Evolutionary conservation across 495 filamentous ascomycete species (phyloP).

Genomic region (Cercophora sp.): DNA sequence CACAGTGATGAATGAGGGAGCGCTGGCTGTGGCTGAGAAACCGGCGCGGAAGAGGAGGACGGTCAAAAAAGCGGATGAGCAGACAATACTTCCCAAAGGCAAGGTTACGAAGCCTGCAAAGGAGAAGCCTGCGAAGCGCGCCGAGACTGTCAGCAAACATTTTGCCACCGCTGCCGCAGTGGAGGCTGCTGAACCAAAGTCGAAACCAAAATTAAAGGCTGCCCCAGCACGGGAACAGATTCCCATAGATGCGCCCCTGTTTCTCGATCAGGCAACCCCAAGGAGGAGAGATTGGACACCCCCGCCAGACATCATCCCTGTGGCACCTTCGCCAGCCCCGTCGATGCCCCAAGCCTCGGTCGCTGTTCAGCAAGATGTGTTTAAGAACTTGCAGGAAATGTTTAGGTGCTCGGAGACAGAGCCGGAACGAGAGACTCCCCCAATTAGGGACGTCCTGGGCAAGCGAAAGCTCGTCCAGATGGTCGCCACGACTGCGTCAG

Average conservation of each 20-base stretch:
- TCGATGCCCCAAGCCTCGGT: no score
- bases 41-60: background rate
- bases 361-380: no score
- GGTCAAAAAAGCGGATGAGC: conserved; percentile 17
- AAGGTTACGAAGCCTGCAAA: conserved; percentile 34
- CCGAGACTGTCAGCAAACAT: conserved; percentile 33
- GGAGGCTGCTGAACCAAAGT: no score
- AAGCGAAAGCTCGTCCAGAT: conserved; percentile 52
- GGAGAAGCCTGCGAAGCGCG: conserved; percentile 23
- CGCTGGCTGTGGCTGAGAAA: background rate
- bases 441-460: conserved; percentile 27
- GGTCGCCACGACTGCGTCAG: conserved; percentile 26
- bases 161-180: conserved; percentile 25
- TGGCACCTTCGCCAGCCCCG: no score
- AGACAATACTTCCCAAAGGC: conserved; percentile 29
- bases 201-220: no score
- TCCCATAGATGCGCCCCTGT: conserved; percentile 21
- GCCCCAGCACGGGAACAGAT: conserved; percentile 7
- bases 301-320: conserved; percentile 35
- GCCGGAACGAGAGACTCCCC: no score
- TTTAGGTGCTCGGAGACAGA: conserved; percentile 27
- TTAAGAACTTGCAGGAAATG: conserved; percentile 31
- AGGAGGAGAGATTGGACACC: conserved; percentile 58
- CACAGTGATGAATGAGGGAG: background rate
- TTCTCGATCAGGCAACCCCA: conserved; percentile 45